Evolutionary conservation across 257 asterid species (phyloP), one percentile per base, ranked within the genome.

Genomic region (Agastache rugosa): DNA sequence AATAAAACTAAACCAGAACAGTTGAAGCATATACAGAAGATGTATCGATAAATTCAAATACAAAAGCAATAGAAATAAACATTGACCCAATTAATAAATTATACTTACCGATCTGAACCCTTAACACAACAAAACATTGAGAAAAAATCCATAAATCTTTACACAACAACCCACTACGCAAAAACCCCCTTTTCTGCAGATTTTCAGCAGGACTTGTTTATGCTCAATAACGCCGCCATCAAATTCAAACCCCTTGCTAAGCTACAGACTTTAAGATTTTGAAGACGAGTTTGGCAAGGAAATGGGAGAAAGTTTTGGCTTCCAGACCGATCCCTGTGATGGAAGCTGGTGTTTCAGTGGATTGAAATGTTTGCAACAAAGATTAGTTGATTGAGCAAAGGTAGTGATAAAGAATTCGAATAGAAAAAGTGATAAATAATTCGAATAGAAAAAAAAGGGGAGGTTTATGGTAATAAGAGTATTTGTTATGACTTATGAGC

Each of bases 91-190:
- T 48, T 55, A 74, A 62, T 55, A 71, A 62, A 16, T 31, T 10
- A 12, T 63, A 76, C 96, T 34, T 83, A 90, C 97, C 93, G 85
- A 80, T 90, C 90, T 76, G 84, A 87, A 80, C 91, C 85, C 85
- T 83, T 82, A 25, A 79, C 42, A 50, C 97, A 92, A 27, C 95
- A 87, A 61, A 92, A 85, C 72, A 79, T 59, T 63, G 89, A 85
- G 67, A 66, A 20, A 54, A 87, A 84, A 72, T 50, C 88, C 98
- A 88, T 87, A 47, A 66, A 78, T 35, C 67, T 58, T 55, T 68
- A 45, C 37, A 55, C 20, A 73, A 50, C 64, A 37, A 69, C 67
- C 71, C 76, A 60, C 63, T 37, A 39, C 51, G 64, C 48, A 69
- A 84, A 72, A 20, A 51, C 6, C 16, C 67, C 63, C 75, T 56